phyloP scores from a whole-genome alignment of 768 basidiomycete genomes.

The Cantharellus cinnabarinus region DNA sequence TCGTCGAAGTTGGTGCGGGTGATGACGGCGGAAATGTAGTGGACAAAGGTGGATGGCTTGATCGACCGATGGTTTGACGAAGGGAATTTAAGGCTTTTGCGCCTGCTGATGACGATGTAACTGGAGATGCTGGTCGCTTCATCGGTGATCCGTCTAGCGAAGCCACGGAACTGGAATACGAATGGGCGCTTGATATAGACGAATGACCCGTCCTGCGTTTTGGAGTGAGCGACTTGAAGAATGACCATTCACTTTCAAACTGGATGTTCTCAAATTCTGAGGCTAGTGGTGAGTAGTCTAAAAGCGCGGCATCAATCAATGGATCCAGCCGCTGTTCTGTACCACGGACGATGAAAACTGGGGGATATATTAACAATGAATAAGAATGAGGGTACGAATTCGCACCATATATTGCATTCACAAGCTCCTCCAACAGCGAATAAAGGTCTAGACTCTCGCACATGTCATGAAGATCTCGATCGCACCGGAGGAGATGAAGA shows the following conservation, averaged over 20 bases:
- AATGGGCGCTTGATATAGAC: constrained; percentile 9
- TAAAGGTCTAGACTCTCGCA: constrained; percentile 75
- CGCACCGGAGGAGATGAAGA: constrained; percentile 79
- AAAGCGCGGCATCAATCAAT: constrained; percentile 57
- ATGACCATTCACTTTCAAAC: constrained; percentile 95
- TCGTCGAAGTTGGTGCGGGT: neutral
- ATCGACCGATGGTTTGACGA: neutral
- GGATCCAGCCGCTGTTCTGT: constrained; percentile 78
- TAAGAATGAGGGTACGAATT: neutral
- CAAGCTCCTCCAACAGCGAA: constrained; percentile 71
- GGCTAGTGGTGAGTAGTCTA: constrained; percentile 65
- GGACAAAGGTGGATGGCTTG: neutral
- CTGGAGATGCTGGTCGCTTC: neutral
- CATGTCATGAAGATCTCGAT: constrained; percentile 51
- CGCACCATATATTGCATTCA: constrained; percentile 84
- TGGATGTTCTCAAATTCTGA: constrained; percentile 63
- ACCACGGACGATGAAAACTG: constrained; percentile 88
- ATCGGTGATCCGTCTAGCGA: neutral
- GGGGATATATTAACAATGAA: neutral
- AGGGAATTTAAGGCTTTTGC: constrained; percentile 2
- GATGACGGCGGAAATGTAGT: neutral
- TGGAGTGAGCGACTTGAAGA: constrained; percentile 45
- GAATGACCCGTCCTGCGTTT: constrained; percentile 1
- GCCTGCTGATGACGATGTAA: neutral
- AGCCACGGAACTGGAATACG: constrained; percentile 12